Evolutionary conservation across 176 grass and related monocot genomes (phyloP), one percentile per base, ranked within the genome.

Genomic region (Eleusine indica): DNA sequence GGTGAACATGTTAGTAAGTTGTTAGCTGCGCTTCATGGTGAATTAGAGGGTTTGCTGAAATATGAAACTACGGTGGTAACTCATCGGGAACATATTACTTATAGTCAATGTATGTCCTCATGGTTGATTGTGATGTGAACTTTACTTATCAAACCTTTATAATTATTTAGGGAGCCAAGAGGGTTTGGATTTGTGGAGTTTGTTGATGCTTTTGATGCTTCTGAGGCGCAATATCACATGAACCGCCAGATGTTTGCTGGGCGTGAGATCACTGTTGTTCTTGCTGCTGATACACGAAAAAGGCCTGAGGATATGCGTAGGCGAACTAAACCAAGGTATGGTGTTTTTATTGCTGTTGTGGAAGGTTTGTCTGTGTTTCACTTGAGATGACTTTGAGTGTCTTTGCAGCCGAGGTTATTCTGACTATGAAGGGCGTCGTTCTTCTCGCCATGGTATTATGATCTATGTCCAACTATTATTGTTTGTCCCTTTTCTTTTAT

Each of bases 101-200:
- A 56, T 77, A 62, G 49, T 62, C 35, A 81, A 62, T 70, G 78
- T 86, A 63, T 65, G n/a, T n/a, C 18, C 64, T 53, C 3, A 81
- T 77, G 44, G 62, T 66, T 84, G 58, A 66, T 28, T 54, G 63
- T 71, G 0, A 79, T 75, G 17, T 86, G 40, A 35, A 22, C 61
- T 49, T 78, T 91, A 64, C 69, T 70, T 78, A 58, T 84, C 60
- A 12, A 39, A 16, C 11, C 68, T 48, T 76, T 80, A 7, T 80
- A 7, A 73, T 37, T 22, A 47, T 85, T 83, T 52, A 98, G 95
- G 82, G 87, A 93, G 44, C 90, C 95, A 32, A 91, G 92, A 51
- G 95, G 92, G 5, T 94, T 98, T 88, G 95, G 86, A 70, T 98
- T 98, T 73, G 85, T 98, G 57, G 90, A 98, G 71, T 98, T 91